Base-by-base conservation (phyloP, 2,329 filamentous ascomycete genomes). In the Fusarium brevicatenulatum region DNA sequence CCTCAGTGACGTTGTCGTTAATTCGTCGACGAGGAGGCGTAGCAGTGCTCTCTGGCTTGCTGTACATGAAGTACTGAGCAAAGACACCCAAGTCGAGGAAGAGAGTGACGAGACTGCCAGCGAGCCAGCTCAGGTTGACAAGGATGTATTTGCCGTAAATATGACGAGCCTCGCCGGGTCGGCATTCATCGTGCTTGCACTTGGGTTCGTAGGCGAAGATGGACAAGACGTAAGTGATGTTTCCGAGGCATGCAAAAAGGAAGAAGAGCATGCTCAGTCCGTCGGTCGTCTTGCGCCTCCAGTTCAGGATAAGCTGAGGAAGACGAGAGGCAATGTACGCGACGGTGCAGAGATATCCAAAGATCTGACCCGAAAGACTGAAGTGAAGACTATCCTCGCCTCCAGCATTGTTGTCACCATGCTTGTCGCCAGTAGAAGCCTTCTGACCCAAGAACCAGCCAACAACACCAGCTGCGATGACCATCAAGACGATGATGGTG, bases 251-350 rank as follows among this genome's bases (percentile, higher is more conserved):
- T 9, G 96, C 96, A 80, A 99, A 98, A 28, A 98, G 86, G 85
- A 98, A 98, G 83, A 98, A 99, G 16, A 98, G 88, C 84, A 98
- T 91, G 73, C 93, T 95, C 25, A 99, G 92, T 7, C 96, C 96
- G 63, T 98, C 95, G 2, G 95, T 98, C 47, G 92, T 95, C 84
- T 97, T 97, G 71, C 96, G 92, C 25, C 93, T 90, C 85, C 94
- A 97, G 82, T 98, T 99, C 59, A 98, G 89, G 12, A 98, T 86
- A 4, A 99, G 87, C 83, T 99, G 96, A 0, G 96, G 96, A 11
- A 98, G 83, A 13, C 96, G 92, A 2, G 93, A 96, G 28, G 94
- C 94, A 16, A 98, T 93, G 79, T 99, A 98, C 9, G 98, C 87
- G 2, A 90, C 86, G 5, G 96, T 95, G 83, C 95, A 98, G 53